Percentiles rank a stretch among this genome's conserved stretches.
These are phyloP conservation scores for Apiotrichum veenhuisii DNA, from an alignment of 1,284 basidiomycete genomes.

Conservation along the genomic window DNA sequence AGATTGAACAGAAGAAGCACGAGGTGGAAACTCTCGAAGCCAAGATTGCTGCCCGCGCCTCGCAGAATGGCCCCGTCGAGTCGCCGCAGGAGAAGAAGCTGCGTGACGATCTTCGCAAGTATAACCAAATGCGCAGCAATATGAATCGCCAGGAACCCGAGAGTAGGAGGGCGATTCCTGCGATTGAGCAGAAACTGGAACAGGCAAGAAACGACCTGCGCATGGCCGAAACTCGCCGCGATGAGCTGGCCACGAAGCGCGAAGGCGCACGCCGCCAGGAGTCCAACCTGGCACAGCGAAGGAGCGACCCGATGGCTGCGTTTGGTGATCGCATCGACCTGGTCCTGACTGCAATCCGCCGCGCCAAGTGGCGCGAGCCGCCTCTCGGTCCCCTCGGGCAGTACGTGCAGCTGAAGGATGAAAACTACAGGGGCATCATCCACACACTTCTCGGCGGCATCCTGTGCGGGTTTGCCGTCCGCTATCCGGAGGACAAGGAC, in stretches of 20 bases:
- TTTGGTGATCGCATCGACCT: conserved; percentile 41
- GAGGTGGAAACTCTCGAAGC: conserved; percentile 38
- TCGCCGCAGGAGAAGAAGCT: conserved; percentile 19
- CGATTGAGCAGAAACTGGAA: not conserved
- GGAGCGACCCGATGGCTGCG: conserved; percentile 56
- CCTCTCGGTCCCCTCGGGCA: conserved; percentile 86
- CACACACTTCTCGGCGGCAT: conserved; percentile 61
- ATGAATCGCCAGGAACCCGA: conserved; percentile 23
- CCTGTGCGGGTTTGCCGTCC: conserved; percentile 74
- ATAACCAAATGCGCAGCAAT: conserved; percentile 54
- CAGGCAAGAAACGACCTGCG: not conserved
- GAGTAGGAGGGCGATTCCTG: not conserved
- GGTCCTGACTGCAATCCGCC: conserved; percentile 59
- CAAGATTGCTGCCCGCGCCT: conserved; percentile 16
- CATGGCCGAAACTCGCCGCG: not conserved
- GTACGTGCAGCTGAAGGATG: conserved; percentile 69
- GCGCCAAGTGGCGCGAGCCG: conserved; percentile 60
- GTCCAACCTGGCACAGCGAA: not conserved
- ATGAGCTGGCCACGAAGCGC: not conserved
- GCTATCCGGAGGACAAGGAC: conserved; percentile 63
- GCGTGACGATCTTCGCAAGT: conserved; percentile 31
- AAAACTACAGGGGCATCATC: conserved; percentile 65
- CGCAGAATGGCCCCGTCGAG: not conserved
- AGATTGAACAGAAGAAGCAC: conserved; percentile 54
- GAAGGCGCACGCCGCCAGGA: not conserved